Evolutionary conservation across 768 basidiomycete species (phyloP), one percentile per base, ranked within the genome.

Genomic region (Candolleomyces efflorescens): DNA sequence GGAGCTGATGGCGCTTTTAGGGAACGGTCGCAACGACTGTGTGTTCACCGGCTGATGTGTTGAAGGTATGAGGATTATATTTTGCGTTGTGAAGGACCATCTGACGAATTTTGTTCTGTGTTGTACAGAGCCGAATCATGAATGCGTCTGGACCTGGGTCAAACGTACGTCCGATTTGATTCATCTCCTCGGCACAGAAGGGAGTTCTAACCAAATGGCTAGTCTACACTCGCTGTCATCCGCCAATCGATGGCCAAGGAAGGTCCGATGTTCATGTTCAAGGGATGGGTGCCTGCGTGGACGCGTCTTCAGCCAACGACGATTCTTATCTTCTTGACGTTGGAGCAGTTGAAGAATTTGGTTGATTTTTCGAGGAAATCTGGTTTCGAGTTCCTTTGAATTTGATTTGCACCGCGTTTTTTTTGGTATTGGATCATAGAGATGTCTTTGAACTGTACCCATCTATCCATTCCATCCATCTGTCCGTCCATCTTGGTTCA

Each of bases 251-350:
- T 94, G 60, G 77, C 80, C 59, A 84, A 73, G 61, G 92, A 94
- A 64, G 92, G 92, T 13, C 69, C 89, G 3, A 88, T 87, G 83
- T 94, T 93, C 80, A 89, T 94, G 87, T 92, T 94, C 78, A 92
- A 91, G 69, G 92, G 92, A 60, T 94, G 92, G 92, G 71, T 93
- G 9, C 92, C 92, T 0, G 90, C 91, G 11, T 94, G 90, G 90
- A 82, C 83, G 53, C 79, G 92, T 69, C 78, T 94, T 39, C 89
- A 93, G 67, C 92, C 91, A 0, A 93, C 90, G 44, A 94, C 92
- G 3, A 90, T 94, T 61, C 78, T 94, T 39, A 93, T 92, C 68
- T 94, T 92, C 77, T 69, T 93, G 61, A 91, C 88, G 6, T 77
- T 93, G 39, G 91, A 93, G 66, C 90, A 92, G 70, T 69, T 92